Evolutionary conservation across 495 filamentous ascomycete species (phyloP).

Genomic region (Usnea hakonensis): DNA sequence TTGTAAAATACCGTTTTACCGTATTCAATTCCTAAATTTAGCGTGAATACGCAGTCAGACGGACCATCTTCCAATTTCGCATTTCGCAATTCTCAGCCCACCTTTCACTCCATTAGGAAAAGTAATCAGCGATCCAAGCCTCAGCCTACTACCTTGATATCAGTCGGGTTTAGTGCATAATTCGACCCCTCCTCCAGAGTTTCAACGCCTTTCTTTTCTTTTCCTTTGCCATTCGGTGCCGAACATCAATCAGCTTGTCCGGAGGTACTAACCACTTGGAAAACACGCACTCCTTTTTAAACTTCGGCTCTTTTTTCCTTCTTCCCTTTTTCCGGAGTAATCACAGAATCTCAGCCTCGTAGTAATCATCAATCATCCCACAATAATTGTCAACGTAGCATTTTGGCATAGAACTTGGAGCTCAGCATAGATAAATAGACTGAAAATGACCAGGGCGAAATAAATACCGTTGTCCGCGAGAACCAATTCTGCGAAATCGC

Average conservation of each 20-base stretch:
- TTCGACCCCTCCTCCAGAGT: neutral
- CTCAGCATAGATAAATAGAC: neutral
- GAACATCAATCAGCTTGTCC: too few species aligned
- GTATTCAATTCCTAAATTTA: slow-evolving; percentile 8
- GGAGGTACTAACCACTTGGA: too few species aligned
- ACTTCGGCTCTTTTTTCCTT: too few species aligned
- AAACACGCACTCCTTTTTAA: too few species aligned
- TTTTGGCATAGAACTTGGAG: neutral
- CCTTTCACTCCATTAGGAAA: too few species aligned
- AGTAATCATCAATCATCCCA: neutral
- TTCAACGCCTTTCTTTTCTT: neutral
- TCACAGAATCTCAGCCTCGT: neutral
- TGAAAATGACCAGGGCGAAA: neutral
- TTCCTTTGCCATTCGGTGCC: too few species aligned
- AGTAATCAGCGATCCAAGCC: neutral
- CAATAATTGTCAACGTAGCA: neutral
- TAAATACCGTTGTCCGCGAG: neutral
- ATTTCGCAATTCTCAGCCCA: neutral
- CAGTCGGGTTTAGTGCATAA: neutral
- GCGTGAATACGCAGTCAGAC: slow-evolving; percentile 2
- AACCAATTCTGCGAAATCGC: neutral
- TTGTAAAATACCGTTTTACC: neutral
- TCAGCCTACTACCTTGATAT: neutral
- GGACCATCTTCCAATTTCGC: neutral
- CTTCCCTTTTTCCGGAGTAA: too few species aligned